Evolutionary conservation across 371 early-diverging fungal genomes (phyloP), one percentile per base, ranked within the genome.

Genomic region (Rhizomucor miehei): DNA sequence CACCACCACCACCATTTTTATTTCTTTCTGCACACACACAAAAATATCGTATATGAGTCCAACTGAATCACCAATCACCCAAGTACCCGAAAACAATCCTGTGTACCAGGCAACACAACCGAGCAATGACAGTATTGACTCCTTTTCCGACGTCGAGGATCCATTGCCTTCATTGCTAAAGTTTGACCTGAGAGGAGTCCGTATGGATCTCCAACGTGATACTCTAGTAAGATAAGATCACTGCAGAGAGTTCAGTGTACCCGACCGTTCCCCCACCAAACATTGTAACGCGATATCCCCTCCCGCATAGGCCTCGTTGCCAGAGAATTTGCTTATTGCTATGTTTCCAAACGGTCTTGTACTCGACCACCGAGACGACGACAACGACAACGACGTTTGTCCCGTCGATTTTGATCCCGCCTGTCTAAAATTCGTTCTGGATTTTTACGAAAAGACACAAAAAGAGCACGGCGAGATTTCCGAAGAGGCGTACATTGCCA

Each of bases 371-470:
- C 46, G 23, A 37, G 20, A n/a, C 2, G n/a, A 10, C 23, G 39
- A 10, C 1, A 9, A 16, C 23, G 39, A 10, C 1, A 5, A 19
- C 21, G 38, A 12, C 35, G 55, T 23, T 19, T 36, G 8, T 34
- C 39, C 50, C 1, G 62, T 63, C 16, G 60, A 59, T 23, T 64
- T 64, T 54, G 56, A 60, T 37, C 47, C 52, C 10, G 39, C 40
- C 3, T 56, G 51, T 23, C 41, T 64, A 3, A 20, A 29, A 3
- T 53, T 59, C 25, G 40, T 64, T 9, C 10, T 56, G 16, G 17
- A 49, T 1, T 49, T 50, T n/a, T 48, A 53, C 8, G 17, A 50
- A 25, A 34, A 25, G 4, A 43, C 53, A 2, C 43, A 53, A 19
- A 23, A 43, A 24, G 35, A 44, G 6, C 41, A 50, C 37, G 34